These are phyloP conservation scores for Magnaporthiopsis incrustans DNA, from an alignment of 2,329 filamentous ascomycete species.

Conservation along the genomic window DNA sequence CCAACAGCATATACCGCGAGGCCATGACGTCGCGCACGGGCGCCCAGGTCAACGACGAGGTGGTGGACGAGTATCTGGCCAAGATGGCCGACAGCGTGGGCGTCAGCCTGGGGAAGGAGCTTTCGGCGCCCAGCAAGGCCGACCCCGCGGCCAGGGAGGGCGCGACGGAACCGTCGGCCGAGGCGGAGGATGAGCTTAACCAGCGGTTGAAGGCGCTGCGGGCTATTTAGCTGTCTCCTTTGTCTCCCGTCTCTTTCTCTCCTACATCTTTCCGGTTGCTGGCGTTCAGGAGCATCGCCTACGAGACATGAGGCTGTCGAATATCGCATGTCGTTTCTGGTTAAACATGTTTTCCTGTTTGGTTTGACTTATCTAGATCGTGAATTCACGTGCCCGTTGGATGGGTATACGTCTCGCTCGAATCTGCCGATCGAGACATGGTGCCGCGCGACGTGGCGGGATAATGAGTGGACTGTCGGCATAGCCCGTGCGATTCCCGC, in stretches of 20 bases:
- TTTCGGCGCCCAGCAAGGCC: constrained; percentile 49
- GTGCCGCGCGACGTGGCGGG: too few species aligned
- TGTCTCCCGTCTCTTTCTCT: not conserved
- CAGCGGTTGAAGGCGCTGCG: constrained; percentile 49
- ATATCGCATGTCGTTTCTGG: too few species aligned
- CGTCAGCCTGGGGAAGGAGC: constrained; percentile 70
- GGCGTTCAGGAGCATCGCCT: too few species aligned
- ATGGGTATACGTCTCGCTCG: too few species aligned
- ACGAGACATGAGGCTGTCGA: too few species aligned
- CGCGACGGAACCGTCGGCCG: constrained; percentile 60
- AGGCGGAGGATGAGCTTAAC: constrained; percentile 70
- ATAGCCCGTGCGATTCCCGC: too few species aligned
- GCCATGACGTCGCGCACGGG: constrained; percentile 72
- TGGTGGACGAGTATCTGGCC: constrained; percentile 76
- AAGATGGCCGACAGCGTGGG: constrained; percentile 85
- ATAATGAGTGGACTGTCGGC: too few species aligned
- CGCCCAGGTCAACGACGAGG: constrained; percentile 67
- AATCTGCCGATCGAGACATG: too few species aligned
- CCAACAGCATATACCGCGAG: constrained; percentile 73
- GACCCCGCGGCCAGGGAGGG: constrained; percentile 44
- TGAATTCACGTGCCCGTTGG: too few species aligned
- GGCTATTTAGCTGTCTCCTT: constrained; percentile 21
- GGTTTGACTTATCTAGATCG: too few species aligned
- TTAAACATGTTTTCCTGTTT: too few species aligned
- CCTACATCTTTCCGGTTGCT: too few species aligned